phyloP scores from a whole-genome alignment of 352 stramenopile genomes.

The Plasmopara viticola region DNA sequence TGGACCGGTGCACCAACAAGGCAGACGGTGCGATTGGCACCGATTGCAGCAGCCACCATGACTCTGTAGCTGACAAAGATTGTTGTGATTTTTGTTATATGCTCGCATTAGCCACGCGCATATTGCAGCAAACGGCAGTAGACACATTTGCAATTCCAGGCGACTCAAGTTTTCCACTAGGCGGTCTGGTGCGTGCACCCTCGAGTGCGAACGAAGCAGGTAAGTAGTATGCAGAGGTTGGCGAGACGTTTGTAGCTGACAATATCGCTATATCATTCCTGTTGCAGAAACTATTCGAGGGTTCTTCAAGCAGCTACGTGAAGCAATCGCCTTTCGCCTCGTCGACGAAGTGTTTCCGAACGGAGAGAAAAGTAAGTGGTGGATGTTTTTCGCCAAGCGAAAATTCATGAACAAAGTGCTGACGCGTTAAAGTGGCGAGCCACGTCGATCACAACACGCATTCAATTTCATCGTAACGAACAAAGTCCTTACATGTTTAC shows the following conservation, averaged over 20 bases:
- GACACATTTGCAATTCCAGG: conserved; percentile 85
- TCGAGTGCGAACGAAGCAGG: conserved; percentile 72
- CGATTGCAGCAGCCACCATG: not conserved
- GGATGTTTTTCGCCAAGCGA: conserved; percentile 90
- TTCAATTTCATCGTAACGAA: not conserved
- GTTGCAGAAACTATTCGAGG: conserved; percentile 67
- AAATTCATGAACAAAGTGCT: conserved; percentile 95
- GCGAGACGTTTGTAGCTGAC: not conserved
- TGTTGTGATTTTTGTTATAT: conserved; percentile 6
- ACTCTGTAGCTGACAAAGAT: conserved; percentile 2
- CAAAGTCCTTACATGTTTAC: not conserved
- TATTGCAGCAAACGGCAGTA: conserved; percentile 75
- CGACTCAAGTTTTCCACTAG: conserved; percentile 77
- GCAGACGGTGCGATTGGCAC: conserved; percentile 36
- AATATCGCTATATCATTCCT: conserved; percentile 1
- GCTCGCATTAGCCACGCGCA: conserved; percentile 41
- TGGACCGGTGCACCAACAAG: conserved; percentile 79
- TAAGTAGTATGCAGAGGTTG: conserved; percentile 6
- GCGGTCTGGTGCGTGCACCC: conserved; percentile 68
- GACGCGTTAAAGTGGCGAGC: conserved; percentile 28
- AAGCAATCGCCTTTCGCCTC: conserved; percentile 73
- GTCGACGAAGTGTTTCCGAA: conserved; percentile 83
- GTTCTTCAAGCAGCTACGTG: conserved; percentile 89
- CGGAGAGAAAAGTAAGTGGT: conserved; percentile 90
- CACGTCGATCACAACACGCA: not conserved